Conservation (phyloP, 2,329 filamentous ascomycete genomes). For the Keithomyces neogunnii region DNA sequence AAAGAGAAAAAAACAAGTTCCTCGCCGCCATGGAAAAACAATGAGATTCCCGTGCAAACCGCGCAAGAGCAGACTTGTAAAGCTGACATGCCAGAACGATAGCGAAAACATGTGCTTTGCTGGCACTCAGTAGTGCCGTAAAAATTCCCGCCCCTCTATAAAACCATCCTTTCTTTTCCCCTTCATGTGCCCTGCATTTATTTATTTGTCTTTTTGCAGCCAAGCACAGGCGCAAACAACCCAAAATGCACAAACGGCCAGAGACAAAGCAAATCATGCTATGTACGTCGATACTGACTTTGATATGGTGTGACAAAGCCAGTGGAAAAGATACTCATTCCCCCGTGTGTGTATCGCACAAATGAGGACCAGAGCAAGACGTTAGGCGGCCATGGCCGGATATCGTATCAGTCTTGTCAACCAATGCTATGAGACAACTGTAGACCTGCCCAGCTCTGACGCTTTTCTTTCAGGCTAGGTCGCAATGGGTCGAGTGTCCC, state of each 20-base stretch:
- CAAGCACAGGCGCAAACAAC: too few relatives aligned
- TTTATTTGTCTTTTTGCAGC: too few relatives aligned
- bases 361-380: too few relatives aligned
- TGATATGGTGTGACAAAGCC: slow-evolving; percentile 10
- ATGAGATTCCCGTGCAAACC: background rate
- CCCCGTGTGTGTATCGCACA: slow-evolving; percentile 4
- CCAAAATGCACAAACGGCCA: too few relatives aligned
- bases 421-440: background rate
- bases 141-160: background rate
- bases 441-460: background rate
- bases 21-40: background rate
- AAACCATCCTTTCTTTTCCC: too few relatives aligned
- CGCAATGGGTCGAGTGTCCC: background rate
- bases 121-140: background rate
- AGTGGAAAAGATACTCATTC: background rate
- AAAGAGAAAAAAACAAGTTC: background rate
- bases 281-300: slow-evolving; percentile 9
- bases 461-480: background rate
- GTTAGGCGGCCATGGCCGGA: too few relatives aligned
- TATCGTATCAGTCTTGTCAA: background rate
- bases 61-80: background rate
- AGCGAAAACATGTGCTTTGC: too few relatives aligned
- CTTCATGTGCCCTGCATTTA: too few relatives aligned
- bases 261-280: background rate
- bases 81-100: too few relatives aligned